Evolutionary conservation across 2,329 filamentous ascomycete species (phyloP).

Genomic region (Clonostachys byssicola): DNA sequence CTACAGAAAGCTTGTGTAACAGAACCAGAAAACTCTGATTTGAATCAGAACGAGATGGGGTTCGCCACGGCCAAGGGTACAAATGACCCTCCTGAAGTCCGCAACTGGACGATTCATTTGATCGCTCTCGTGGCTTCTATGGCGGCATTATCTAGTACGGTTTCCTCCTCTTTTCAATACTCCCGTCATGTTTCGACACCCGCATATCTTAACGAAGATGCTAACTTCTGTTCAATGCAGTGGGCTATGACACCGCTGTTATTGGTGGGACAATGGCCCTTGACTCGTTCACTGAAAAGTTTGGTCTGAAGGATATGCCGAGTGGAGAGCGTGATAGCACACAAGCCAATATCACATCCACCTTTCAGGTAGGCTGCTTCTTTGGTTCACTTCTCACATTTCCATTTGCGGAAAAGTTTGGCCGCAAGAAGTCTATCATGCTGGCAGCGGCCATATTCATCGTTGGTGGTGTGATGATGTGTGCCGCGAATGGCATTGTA

Average conservation of each 20-base stretch:
- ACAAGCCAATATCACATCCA: constrained; percentile 14
- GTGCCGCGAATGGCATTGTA: constrained; percentile 35
- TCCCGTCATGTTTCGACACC: background rate
- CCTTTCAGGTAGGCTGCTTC: constrained; percentile 20
- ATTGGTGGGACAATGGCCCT: constrained; percentile 15
- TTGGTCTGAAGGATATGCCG: constrained; percentile 7
- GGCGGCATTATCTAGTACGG: constrained; percentile 22
- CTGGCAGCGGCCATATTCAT: constrained; percentile 38
- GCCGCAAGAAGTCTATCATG: constrained; percentile 30
- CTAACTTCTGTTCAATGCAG: background rate
- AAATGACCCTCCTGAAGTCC: constrained; percentile 23
- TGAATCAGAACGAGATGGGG: constrained; percentile 6
- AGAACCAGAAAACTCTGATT: background rate
- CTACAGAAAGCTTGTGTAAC: background rate
- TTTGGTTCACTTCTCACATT: constrained; percentile 20
- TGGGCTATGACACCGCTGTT: constrained; percentile 8
- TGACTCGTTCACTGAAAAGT: constrained; percentile 12
- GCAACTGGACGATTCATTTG: constrained; percentile 24
- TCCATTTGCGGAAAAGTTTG: constrained; percentile 31
- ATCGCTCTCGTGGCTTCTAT: constrained; percentile 23
- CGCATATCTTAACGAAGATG: background rate
- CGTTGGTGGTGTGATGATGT: constrained; percentile 46
- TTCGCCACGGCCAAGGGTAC: constrained; percentile 29
- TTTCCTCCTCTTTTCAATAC: constrained; percentile 1
- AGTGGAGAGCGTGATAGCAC: constrained; percentile 8